phyloP scores from a whole-genome alignment of 192 early-diverging fungal species.

The Coemansia sp. region DNA sequence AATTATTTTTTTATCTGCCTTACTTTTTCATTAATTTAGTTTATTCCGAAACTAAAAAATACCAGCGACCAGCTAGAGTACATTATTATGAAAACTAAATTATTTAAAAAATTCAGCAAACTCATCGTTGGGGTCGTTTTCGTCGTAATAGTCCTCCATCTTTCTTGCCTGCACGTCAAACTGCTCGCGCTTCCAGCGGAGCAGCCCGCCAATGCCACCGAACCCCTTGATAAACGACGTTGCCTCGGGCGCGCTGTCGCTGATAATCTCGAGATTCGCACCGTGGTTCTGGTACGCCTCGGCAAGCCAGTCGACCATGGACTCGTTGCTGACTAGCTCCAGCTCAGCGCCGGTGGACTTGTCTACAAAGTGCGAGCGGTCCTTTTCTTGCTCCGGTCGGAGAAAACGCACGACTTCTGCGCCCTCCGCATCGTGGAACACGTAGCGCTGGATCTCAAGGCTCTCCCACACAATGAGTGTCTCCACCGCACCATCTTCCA shows the following conservation, averaged over 20 bases:
- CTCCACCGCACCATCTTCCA: constrained; percentile 99
- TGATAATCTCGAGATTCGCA: constrained; percentile 91
- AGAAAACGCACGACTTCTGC: constrained; percentile 70
- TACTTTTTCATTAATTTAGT: too few species aligned
- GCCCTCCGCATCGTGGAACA: constrained; percentile 73
- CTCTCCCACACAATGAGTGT: constrained; percentile 97
- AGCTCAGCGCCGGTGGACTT: constrained; percentile 68
- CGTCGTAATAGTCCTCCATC: constrained; percentile 76
- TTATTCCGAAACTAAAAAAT: too few species aligned
- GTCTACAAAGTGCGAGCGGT: constrained; percentile 69
- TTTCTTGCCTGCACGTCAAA: constrained; percentile 65
- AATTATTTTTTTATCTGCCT: too few species aligned
- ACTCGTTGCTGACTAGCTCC: constrained; percentile 76
- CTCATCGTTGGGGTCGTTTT: constrained; percentile 96
- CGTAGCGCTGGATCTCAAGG: constrained; percentile 76
- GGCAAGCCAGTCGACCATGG: constrained; percentile 96
- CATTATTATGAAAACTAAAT: too few species aligned
- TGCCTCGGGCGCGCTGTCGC: constrained; percentile 93
- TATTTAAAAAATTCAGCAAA: constrained; percentile 76
- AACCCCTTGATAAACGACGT: constrained; percentile 98
- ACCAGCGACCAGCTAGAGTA: too few species aligned
- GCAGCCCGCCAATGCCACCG: constrained; percentile 94
- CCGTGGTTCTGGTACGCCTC: constrained; percentile 97
- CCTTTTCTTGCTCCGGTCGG: constrained; percentile 83
- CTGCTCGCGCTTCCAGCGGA: constrained; percentile 97